phyloP scores from a whole-genome alignment of 2,329 filamentous ascomycete species.

The Diaporthe vexans region DNA sequence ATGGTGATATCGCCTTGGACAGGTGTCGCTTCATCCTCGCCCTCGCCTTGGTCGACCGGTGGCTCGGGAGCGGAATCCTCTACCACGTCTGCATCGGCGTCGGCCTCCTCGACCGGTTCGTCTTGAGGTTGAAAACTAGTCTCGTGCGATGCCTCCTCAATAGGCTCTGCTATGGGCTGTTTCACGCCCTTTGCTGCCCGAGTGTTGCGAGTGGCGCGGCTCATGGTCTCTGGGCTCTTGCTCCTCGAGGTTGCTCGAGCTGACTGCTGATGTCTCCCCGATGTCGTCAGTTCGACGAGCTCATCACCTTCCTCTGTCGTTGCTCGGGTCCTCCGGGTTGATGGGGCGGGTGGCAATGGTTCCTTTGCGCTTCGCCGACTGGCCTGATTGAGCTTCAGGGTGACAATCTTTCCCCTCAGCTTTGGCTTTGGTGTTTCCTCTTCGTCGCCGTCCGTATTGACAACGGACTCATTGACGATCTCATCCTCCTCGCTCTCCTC shows the following conservation, averaged over 20 bases:
- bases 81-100: constrained; percentile 42
- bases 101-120: constrained; percentile 46
- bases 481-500: constrained; percentile 61
- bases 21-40: constrained; percentile 44
- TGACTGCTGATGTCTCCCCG: constrained; percentile 68
- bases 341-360: constrained; percentile 36
- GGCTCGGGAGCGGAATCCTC: constrained; percentile 41
- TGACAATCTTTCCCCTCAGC: constrained; percentile 58
- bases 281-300: constrained; percentile 71
- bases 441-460: constrained; percentile 48
- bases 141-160: constrained; percentile 69
- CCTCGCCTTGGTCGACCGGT: constrained; percentile 42
- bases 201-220: constrained; percentile 59
- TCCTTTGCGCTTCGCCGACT: constrained; percentile 39
- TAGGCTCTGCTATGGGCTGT: constrained; percentile 60
- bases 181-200: constrained; percentile 67
- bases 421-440: constrained; percentile 44
- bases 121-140: constrained; percentile 50
- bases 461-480: constrained; percentile 46
- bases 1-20: constrained; percentile 39
- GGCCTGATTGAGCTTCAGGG: constrained; percentile 54
- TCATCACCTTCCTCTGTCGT: constrained; percentile 69
- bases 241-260: constrained; percentile 66
- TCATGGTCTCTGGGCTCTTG: constrained; percentile 67
- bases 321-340: constrained; percentile 66